Conservation (phyloP, 345 rosid genomes). For the Aquilaria yunnanensis region DNA sequence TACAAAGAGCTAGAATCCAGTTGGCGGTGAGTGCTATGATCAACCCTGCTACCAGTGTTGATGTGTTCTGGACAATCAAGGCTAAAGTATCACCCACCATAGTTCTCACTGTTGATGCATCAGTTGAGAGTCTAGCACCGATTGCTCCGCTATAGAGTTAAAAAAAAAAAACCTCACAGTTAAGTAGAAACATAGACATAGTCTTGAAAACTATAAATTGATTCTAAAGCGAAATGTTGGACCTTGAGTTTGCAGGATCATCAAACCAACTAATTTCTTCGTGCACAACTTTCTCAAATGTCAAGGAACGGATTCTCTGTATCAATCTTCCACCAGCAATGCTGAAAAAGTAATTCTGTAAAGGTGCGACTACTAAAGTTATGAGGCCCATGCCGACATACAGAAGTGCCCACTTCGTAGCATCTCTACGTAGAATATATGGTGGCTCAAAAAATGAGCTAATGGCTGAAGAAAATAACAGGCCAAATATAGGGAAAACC, state of each 20-base stretch:
- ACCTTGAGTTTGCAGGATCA: constrained; percentile 71
- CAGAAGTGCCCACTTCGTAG: constrained; percentile 51
- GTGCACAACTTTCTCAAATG: constrained; percentile 72
- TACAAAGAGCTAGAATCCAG: constrained; percentile 45
- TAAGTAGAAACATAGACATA: not conserved
- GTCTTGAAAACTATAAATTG: not conserved
- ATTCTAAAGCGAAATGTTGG: not conserved
- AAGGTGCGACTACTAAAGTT: constrained; percentile 31
- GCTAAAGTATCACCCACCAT: constrained; percentile 57
- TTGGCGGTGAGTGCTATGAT: constrained; percentile 49
- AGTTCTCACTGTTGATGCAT: constrained; percentile 46
- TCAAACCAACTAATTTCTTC: constrained; percentile 91
- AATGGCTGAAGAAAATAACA: constrained; percentile 59
- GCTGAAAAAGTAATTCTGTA: constrained; percentile 69
- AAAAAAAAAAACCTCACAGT: not conserved
- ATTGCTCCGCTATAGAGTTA: constrained; percentile 42
- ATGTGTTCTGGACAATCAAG: constrained; percentile 40
- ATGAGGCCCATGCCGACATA: constrained; percentile 35
- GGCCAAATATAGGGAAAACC: constrained; percentile 67
- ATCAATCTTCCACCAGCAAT: constrained; percentile 81
- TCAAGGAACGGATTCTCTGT: constrained; percentile 53
- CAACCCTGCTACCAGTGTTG: constrained; percentile 40
- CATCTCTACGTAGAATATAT: constrained; percentile 34
- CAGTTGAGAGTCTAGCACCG: constrained; percentile 60
- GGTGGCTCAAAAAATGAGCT: constrained; percentile 57